Conservation (phyloP, 2,329 filamentous ascomycete species). For the Colletotrichum acutatum region DNA sequence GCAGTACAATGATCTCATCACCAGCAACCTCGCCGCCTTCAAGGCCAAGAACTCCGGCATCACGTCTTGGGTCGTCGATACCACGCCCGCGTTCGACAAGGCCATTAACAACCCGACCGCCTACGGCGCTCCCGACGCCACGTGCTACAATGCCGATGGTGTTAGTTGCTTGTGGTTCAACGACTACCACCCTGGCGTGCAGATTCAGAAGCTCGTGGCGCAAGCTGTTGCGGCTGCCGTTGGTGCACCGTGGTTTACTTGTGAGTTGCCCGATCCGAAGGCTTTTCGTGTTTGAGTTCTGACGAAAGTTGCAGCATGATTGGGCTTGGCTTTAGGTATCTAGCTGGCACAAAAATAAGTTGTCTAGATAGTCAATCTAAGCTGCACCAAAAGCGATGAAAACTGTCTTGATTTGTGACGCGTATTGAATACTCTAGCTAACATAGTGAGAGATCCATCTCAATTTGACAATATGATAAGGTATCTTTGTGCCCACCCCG, state of each 20-base stretch:
- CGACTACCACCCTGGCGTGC: conserved; percentile 53
- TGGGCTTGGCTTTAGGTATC: neutral
- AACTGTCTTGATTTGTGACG: neutral
- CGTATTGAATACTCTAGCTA: neutral
- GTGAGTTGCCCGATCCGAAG: neutral
- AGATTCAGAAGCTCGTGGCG: conserved; percentile 53
- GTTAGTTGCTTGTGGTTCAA: conserved; percentile 58
- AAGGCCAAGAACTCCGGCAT: conserved; percentile 46
- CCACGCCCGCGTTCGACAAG: conserved; percentile 51
- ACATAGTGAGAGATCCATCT: too few species aligned
- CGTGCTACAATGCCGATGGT: conserved; percentile 54
- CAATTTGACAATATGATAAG: neutral
- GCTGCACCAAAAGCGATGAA: neutral
- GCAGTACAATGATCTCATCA: conserved; percentile 51
- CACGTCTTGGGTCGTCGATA: conserved; percentile 51
- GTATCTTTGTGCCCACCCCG: neutral
- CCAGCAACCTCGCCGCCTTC: conserved; percentile 45
- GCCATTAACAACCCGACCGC: conserved; percentile 53
- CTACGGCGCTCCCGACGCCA: conserved; percentile 55
- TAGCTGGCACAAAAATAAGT: neutral
- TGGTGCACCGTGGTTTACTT: conserved; percentile 31
- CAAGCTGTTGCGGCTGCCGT: conserved; percentile 45
- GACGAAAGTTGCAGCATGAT: neutral
- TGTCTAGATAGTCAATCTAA: neutral
- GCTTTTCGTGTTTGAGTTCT: neutral